phyloP scores from a whole-genome alignment of 352 stramenopile genomes.

The Pythium vanterpoolii region DNA sequence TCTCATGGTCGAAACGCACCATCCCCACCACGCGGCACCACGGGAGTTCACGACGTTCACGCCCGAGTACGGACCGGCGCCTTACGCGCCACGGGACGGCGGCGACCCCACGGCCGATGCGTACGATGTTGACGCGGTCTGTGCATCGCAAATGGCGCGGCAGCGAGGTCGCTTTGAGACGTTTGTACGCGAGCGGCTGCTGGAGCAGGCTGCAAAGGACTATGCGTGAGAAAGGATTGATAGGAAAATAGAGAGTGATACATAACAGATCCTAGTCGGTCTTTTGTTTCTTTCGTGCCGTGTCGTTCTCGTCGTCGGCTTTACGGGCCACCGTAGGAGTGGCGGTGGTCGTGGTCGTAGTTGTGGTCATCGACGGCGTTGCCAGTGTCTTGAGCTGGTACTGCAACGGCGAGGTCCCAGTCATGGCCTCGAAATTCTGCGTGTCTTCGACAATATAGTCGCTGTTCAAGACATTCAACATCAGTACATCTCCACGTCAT shows the following conservation, averaged over 20 bases:
- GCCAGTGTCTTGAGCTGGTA: conserved; percentile 25
- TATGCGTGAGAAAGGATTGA: not conserved
- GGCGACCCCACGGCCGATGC: conserved; percentile 29
- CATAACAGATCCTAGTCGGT: conserved; percentile 3
- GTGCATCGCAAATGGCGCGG: conserved; percentile 29
- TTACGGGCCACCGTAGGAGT: not conserved
- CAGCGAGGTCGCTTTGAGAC: conserved; percentile 36
- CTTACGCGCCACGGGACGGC: conserved; percentile 44
- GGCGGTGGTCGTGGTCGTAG: not conserved
- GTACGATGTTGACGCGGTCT: conserved; percentile 54
- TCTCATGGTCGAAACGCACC: too few relatives aligned
- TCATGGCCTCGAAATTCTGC: conserved; percentile 32
- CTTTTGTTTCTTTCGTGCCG: conserved; percentile 29
- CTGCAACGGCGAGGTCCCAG: conserved; percentile 18
- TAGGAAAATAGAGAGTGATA: not conserved
- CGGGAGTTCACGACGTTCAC: conserved; percentile 52
- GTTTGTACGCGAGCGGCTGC: conserved; percentile 3
- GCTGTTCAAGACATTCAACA: conserved; percentile 5
- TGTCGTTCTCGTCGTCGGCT: not conserved
- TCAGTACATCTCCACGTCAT: conserved; percentile 1
- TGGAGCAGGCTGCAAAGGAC: conserved; percentile 18
- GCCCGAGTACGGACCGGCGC: conserved; percentile 65
- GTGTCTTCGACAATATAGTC: conserved; percentile 34
- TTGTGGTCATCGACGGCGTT: not conserved
- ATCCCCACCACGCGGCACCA: conserved; percentile 1